Base-by-base conservation (phyloP, 2,329 filamentous ascomycete genomes). In the Cladophialophora carrionii region DNA sequence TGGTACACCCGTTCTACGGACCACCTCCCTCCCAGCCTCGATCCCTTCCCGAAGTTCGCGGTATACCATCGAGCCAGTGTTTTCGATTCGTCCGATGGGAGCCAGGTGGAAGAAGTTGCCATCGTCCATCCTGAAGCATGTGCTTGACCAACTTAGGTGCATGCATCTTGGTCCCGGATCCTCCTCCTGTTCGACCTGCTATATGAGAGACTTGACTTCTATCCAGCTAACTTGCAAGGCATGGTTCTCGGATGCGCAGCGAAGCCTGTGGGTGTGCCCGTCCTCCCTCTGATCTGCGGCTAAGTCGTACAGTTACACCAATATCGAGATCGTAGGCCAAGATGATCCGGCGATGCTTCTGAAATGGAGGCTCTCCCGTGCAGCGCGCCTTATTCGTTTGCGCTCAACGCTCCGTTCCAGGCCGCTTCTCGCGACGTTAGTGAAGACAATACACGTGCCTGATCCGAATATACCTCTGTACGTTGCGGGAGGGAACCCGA, bases 171-270 rank as follows among this genome's bases (percentile, higher is more conserved):
- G 72, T 6, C 71, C 76, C 12, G 71, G 73, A 34, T 75, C 78
- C 43, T 71, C 75, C 24, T 77, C 81, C 37, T 86, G 85, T 72
- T 76, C 81, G 52, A 80, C 82, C 60, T 85, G 84, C 70, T 84
- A 83, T 66, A 77, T 85, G 68, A 78, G 78, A 62, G 85, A 87
- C 71, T 73, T 87, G 22, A 78, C 80, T 68, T 79, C 80, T 55
- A 75, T 87, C 32, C 80, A 82, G 55, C 73, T 86, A 66, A 84
- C 83, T 20, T 85, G 81, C 68, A 83, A 82, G 60, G 75, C 79
- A n/a, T 87, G 84, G 85, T 80, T 85, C 69, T 81, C 79, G 67
- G 79, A 79, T 14, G 83, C 83, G 10, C 79, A 80, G 69, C 75
- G 76, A 58, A 77, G 77, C 70, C 74, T 87, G 81, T 87, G 78